Evolutionary conservation across 352 stramenopile genomes (phyloP).

Genomic region (Globisporangium radiosum): DNA sequence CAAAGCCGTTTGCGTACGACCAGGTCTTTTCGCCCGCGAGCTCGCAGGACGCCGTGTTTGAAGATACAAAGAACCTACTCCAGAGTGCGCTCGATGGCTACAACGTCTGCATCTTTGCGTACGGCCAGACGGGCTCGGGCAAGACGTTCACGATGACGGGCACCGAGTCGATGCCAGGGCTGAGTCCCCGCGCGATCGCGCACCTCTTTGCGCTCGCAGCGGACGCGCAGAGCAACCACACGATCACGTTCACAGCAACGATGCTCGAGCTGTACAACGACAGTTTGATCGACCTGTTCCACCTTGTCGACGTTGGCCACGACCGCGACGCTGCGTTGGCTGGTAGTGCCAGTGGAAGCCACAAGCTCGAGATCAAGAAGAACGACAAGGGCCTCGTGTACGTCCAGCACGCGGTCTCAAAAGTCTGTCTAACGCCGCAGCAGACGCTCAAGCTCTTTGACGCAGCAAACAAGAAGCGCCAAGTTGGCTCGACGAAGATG

Average conservation of each 20-base stretch:
- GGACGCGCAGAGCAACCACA: slow-evolving; percentile 37
- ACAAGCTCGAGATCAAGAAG: slow-evolving; percentile 92
- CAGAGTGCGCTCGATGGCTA: slow-evolving; percentile 89
- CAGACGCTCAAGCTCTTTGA: slow-evolving; percentile 87
- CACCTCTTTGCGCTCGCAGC: slow-evolving; percentile 79
- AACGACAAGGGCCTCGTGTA: slow-evolving; percentile 90
- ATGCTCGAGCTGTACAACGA: slow-evolving; percentile 95
- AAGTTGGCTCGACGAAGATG: slow-evolving; percentile 91
- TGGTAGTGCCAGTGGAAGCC: slow-evolving; percentile 1
- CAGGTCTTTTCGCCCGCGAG: slow-evolving; percentile 78
- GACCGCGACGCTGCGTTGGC: slow-evolving; percentile 15
- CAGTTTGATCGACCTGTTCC: slow-evolving; percentile 84
- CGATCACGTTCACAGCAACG: slow-evolving; percentile 72
- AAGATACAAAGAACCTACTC: slow-evolving; percentile 90
- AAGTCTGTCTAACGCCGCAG: slow-evolving; percentile 52
- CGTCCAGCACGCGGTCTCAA: slow-evolving; percentile 82
- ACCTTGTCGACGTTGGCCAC: slow-evolving; percentile 59
- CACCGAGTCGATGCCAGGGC: slow-evolving; percentile 50
- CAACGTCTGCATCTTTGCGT: slow-evolving; percentile 93
- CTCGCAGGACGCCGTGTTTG: slow-evolving; percentile 85
- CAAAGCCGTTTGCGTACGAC: slow-evolving; percentile 89
- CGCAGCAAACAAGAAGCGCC: slow-evolving; percentile 80
- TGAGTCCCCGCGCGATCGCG: slow-evolving; percentile 85
- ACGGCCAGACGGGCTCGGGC: slow-evolving; percentile 89
- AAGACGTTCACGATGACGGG: slow-evolving; percentile 95